These are phyloP conservation scores for Monosporozyma yasuniensis DNA, from an alignment of 805 yeast genomes.

Conservation along the genomic window DNA sequence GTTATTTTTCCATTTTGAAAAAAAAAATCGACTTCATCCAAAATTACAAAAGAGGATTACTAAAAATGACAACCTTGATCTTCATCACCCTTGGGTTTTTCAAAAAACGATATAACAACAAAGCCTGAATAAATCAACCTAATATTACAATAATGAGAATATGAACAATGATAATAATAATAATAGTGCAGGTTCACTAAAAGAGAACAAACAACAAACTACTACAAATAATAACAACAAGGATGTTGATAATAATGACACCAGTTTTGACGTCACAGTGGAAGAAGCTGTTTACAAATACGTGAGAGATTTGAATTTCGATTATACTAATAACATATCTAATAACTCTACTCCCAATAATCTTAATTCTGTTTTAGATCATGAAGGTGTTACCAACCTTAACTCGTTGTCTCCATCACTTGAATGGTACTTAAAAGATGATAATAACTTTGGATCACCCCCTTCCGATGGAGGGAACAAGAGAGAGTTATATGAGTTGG, in stretches of 20 bases:
- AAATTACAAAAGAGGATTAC: not conserved
- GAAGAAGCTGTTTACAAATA: constrained; percentile 71
- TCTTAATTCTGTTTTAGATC: not conserved
- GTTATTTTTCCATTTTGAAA: not conserved
- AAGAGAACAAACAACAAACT: not conserved
- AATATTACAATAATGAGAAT: not conserved
- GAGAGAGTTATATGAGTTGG: not conserved
- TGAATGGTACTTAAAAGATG: not conserved
- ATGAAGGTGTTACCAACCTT: not conserved
- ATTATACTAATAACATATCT: not conserved
- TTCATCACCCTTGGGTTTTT: not conserved
- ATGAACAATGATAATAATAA: not conserved
- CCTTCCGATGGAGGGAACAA: not conserved
- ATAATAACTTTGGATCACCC: not conserved
- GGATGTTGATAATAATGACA: not conserved
- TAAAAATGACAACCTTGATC: not conserved
- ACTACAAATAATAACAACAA: not conserved
- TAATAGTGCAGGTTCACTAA: not conserved
- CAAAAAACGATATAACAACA: not conserved
- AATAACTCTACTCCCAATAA: not conserved
- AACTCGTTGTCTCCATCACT: not conserved
- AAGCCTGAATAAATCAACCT: not conserved
- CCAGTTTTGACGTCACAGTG: constrained; percentile 35
- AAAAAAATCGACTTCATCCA: not conserved
- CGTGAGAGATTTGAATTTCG: constrained; percentile 55